Evolutionary conservation across 2,329 filamentous ascomycete genomes (phyloP).

Genomic region (Uncinocarpus reesii): DNA sequence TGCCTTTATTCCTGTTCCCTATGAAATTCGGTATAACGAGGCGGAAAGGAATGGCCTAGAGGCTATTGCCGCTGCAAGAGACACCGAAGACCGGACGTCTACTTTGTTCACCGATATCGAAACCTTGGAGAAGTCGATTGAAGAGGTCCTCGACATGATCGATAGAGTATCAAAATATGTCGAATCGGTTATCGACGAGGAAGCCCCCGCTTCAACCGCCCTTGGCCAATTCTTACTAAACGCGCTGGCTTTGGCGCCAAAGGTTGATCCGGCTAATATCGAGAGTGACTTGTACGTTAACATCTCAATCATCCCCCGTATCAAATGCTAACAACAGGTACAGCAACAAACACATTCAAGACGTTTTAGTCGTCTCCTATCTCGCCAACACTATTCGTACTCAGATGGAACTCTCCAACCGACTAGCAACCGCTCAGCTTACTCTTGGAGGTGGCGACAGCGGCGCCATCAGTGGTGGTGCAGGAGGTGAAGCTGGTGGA

Average conservation of each 20-base stretch:
- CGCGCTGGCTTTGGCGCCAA: slow-evolving; percentile 81
- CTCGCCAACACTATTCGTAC: slow-evolving; percentile 97
- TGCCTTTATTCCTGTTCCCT: slow-evolving; percentile 92
- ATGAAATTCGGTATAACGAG: slow-evolving; percentile 84
- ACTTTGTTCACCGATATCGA: slow-evolving; percentile 80
- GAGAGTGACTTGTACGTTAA: slow-evolving; percentile 75
- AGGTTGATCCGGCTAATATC: slow-evolving; percentile 81
- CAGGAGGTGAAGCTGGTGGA: slow-evolving; percentile 27
- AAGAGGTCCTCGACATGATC: slow-evolving; percentile 79
- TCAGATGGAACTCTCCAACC: slow-evolving; percentile 95
- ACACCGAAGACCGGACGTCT: slow-evolving; percentile 62
- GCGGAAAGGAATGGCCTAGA: slow-evolving; percentile 68
- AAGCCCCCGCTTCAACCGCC: slow-evolving; percentile 78
- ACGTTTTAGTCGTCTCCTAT: slow-evolving; percentile 96
- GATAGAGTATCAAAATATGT: slow-evolving; percentile 89
- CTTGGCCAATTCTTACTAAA: slow-evolving; percentile 94
- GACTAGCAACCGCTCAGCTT: slow-evolving; percentile 70
- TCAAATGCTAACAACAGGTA: slow-evolving; percentile 25
- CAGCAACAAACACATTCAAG: slow-evolving; percentile 97
- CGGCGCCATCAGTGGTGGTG: slow-evolving; percentile 20
- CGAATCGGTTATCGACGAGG: slow-evolving; percentile 76
- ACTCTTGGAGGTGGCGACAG: slow-evolving; percentile 45
- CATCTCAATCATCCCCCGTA: not conserved
- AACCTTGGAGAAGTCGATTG: slow-evolving; percentile 70
- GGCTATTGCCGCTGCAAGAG: slow-evolving; percentile 70